Conservation (phyloP, 306 rosid genomes). For the Dicorynia guianensis region DNA sequence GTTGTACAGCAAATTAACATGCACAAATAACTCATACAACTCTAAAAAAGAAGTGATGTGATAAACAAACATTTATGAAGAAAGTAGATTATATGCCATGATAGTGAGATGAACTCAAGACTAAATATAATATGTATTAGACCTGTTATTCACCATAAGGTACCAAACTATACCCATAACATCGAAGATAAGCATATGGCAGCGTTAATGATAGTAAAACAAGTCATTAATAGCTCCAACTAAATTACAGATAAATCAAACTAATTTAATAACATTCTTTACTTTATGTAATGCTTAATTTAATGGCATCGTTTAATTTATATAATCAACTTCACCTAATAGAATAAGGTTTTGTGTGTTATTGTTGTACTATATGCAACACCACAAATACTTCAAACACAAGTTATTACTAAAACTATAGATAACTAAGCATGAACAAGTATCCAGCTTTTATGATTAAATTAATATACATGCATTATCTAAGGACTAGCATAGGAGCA, state of each 20-base stretch:
- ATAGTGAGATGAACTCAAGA: neutral
- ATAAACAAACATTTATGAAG: neutral
- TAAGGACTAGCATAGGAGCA: slow-evolving; percentile 9
- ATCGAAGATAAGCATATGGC: slow-evolving; percentile 29
- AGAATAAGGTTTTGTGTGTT: too few relatives aligned
- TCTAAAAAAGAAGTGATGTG: slow-evolving; percentile 2
- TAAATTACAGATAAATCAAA: neutral
- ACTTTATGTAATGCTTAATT: too few relatives aligned
- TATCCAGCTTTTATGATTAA: slow-evolving; percentile 16
- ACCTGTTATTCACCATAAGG: slow-evolving; percentile 23
- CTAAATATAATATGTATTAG: neutral
- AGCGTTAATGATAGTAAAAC: slow-evolving; percentile 28
- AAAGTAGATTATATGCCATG: neutral
- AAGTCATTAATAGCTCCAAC: neutral
- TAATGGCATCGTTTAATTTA: too few relatives aligned
- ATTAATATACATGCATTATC: slow-evolving; percentile 25
- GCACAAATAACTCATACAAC: slow-evolving; percentile 18
- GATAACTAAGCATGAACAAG: too few relatives aligned
- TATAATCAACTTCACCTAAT: too few relatives aligned
- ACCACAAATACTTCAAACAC: neutral
- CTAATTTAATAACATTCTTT: slow-evolving; percentile 9
- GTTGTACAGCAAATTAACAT: slow-evolving; percentile 40
- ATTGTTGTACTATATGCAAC: neutral
- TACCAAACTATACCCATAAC: slow-evolving; percentile 24
- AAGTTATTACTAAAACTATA: slow-evolving; percentile 19